phyloP scores from a whole-genome alignment of 768 basidiomycete species.

The Lentinula sp. region DNA sequence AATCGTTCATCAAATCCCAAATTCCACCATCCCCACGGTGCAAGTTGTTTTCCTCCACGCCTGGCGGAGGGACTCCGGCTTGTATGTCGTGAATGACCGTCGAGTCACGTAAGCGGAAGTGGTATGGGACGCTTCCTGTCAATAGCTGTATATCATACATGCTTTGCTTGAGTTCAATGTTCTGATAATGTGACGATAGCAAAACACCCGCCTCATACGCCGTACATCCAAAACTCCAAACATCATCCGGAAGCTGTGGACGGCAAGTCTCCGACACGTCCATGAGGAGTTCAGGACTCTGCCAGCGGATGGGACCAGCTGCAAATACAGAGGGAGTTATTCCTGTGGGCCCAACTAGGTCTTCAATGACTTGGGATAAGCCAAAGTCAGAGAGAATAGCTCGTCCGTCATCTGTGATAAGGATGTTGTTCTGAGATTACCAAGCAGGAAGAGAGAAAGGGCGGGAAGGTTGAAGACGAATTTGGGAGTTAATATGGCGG shows the following conservation, averaged over 20 bases:
- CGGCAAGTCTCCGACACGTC: constrained; percentile 17
- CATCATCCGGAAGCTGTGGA: constrained; percentile 19
- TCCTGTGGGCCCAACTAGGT: constrained; percentile 19
- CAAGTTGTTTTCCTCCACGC: constrained; percentile 9
- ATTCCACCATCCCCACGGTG: neutral
- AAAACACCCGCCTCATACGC: constrained; percentile 22
- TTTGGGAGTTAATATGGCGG: neutral
- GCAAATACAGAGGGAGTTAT: constrained; percentile 22
- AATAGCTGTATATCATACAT: constrained; percentile 12
- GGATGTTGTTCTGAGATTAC: constrained; percentile 32
- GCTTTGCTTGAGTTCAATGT: no score
- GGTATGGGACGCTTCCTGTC: constrained; percentile 21
- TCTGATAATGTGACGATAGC: neutral
- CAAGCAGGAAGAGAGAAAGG: neutral
- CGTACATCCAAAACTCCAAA: constrained; percentile 31
- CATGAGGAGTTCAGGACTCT: constrained; percentile 26
- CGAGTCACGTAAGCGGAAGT: constrained; percentile 17
- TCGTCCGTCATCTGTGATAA: constrained; percentile 32
- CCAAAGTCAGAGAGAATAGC: constrained; percentile 43
- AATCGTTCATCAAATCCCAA: constrained; percentile 10
- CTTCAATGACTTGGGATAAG: constrained; percentile 27
- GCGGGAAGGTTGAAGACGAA: neutral
- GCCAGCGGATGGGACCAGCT: constrained; percentile 27
- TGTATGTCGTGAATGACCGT: constrained; percentile 19
- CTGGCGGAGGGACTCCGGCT: constrained; percentile 11